A percentile compares a stretch with the other conserved stretches of the same genome.
Conservation (phyloP, 164 flowering plant species). For the grape (Vitis vinifera) region DNA sequence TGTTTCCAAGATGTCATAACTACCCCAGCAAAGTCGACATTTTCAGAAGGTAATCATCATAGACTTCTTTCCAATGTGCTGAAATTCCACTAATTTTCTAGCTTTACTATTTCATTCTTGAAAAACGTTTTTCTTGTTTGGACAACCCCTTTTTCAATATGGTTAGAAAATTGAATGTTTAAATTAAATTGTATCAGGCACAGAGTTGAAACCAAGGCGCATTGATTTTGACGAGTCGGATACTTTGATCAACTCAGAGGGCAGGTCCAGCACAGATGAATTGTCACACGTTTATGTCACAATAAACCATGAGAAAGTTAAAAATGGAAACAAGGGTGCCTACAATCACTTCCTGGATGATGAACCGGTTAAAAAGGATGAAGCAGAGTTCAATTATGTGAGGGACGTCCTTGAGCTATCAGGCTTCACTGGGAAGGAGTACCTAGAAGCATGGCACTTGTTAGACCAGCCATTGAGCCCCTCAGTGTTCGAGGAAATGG, state of each 20-base stretch:
- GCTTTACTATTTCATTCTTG: too few species aligned
- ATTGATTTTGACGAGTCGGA: neutral
- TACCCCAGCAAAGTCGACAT: neutral
- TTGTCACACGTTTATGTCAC: neutral
- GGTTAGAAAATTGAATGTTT: neutral
- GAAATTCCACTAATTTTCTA: neutral
- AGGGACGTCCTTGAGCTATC: constrained; percentile 26
- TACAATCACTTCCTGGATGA: neutral
- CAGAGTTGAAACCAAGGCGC: neutral
- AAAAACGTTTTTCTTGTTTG: too few species aligned
- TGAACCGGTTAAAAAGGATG: constrained; percentile 8
- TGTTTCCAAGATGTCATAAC: neutral
- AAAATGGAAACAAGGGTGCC: constrained; percentile 1
- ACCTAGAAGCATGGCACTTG: constrained; percentile 21
- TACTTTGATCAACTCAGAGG: neutral
- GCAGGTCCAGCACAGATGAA: neutral
- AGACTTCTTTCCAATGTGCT: neutral
- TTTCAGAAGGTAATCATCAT: constrained; percentile 18
- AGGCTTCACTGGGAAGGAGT: constrained; percentile 18
- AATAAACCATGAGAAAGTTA: constrained; percentile 7
- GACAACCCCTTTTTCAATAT: neutral
- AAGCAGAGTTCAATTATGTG: constrained; percentile 23
- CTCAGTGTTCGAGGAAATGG: constrained; percentile 25
- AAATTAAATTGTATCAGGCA: constrained; percentile 6
- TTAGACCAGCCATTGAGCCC: constrained; percentile 26